Evolutionary conservation across 169 alveolate species (phyloP).

Genomic region (Toxoplasma gondii): DNA sequence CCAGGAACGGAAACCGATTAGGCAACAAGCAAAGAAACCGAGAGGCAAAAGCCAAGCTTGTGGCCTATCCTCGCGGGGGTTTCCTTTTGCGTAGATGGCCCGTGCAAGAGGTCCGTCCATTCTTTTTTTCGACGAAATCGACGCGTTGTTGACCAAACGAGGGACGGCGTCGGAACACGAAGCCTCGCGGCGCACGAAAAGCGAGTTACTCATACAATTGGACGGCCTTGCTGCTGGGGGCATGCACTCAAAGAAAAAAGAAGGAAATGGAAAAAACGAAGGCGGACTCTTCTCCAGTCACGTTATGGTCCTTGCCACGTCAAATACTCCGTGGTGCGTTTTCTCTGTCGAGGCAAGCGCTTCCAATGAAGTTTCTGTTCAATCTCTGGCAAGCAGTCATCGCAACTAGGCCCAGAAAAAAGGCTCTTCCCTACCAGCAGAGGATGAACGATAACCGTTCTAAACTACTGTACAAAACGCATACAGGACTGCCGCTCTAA

Average conservation of each 20-base stretch:
- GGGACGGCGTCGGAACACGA: constrained; percentile 87
- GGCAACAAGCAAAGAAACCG: too few species aligned
- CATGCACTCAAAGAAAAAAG: background rate
- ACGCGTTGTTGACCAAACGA: constrained; percentile 89
- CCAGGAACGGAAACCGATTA: too few species aligned
- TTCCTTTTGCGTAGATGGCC: constrained; percentile 85
- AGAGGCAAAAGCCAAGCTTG: background rate
- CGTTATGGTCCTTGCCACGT: constrained; percentile 74
- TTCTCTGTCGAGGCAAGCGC: background rate
- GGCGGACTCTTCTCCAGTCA: background rate
- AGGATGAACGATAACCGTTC: too few species aligned
- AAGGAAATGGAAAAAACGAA: background rate
- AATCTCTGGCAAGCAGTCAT: too few species aligned
- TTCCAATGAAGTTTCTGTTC: too few species aligned
- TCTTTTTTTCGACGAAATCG: constrained; percentile 93
- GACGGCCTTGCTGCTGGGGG: constrained; percentile 79
- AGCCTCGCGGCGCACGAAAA: constrained; percentile 88
- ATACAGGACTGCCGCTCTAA: too few species aligned
- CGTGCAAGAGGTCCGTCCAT: constrained; percentile 91
- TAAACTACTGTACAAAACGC: too few species aligned
- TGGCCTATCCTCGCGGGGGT: background rate
- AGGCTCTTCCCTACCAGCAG: too few species aligned
- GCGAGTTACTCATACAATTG: constrained; percentile 92
- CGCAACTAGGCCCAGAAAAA: too few species aligned
- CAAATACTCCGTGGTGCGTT: constrained; percentile 68